Evolutionary conservation across 2,329 filamentous ascomycete genomes (phyloP).

Genomic region (Aspergillus tubingensis): DNA sequence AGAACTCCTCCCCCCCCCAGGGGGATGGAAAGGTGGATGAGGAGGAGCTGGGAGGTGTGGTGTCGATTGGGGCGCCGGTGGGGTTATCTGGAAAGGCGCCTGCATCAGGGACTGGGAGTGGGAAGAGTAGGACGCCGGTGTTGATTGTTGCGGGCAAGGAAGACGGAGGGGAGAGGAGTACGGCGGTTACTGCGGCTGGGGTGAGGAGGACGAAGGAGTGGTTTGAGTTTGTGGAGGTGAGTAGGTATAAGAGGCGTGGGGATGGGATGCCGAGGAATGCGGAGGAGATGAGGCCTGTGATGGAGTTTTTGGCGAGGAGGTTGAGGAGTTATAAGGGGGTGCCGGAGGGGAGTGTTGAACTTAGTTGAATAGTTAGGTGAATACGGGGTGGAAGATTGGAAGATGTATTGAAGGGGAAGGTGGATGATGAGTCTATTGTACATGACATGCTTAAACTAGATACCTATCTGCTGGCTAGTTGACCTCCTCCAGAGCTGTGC

Average conservation of each 20-base stretch:
- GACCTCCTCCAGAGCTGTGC: slow-evolving; percentile 48
- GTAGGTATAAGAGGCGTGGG: slow-evolving; percentile 68
- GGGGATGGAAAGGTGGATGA: too few species aligned
- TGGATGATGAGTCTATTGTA: slow-evolving; percentile 11
- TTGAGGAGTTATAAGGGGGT: slow-evolving; percentile 48
- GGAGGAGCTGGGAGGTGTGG: slow-evolving; percentile 17
- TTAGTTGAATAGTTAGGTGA: slow-evolving; percentile 24
- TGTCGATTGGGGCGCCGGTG: neutral
- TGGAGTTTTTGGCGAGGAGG: slow-evolving; percentile 66
- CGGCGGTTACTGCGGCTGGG: slow-evolving; percentile 63
- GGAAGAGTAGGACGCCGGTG: slow-evolving; percentile 45
- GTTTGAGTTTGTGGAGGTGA: slow-evolving; percentile 68
- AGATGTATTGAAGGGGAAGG: too few species aligned
- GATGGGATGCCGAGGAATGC: slow-evolving; percentile 81
- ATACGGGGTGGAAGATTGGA: neutral
- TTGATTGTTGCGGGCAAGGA: slow-evolving; percentile 41
- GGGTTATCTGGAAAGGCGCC: neutral
- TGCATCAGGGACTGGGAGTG: neutral
- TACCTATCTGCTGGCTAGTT: slow-evolving; percentile 13
- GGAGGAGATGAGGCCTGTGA: slow-evolving; percentile 87
- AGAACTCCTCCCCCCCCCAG: too few species aligned
- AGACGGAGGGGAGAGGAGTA: slow-evolving; percentile 27
- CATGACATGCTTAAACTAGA: slow-evolving; percentile 10
- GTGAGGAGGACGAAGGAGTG: slow-evolving; percentile 64
- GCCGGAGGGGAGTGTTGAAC: slow-evolving; percentile 48